These are phyloP conservation scores for Arachnopeziza araneosa DNA, from an alignment of 2,329 filamentous ascomycete genomes.

Conservation along the genomic window DNA sequence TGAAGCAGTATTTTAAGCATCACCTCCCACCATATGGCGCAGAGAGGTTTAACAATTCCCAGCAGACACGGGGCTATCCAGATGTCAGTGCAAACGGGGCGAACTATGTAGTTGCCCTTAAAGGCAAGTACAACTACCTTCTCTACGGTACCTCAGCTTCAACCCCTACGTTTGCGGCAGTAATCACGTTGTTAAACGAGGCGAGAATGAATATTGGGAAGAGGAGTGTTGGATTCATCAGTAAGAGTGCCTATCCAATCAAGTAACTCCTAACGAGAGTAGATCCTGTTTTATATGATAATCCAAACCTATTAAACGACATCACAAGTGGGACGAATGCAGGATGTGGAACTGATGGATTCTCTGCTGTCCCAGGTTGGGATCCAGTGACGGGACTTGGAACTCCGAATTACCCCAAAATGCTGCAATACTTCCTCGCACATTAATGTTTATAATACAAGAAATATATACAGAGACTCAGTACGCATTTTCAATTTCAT, in stretches of 20 bases:
- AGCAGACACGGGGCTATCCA: not conserved
- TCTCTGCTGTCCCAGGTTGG: conserved; percentile 31
- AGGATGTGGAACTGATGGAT: conserved; percentile 33
- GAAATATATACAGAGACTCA: not conserved
- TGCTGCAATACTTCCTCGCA: conserved; percentile 6
- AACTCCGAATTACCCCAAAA: conserved; percentile 24
- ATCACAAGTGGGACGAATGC: conserved; percentile 35
- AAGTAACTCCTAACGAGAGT: not conserved
- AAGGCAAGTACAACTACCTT: not conserved
- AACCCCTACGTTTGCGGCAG: conserved; percentile 1
- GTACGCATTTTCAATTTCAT: no score
- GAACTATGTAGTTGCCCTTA: conserved; percentile 3
- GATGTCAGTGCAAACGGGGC: conserved; percentile 5
- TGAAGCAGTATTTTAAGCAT: not conserved
- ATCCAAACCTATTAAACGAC: conserved; percentile 26
- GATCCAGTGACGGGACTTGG: conserved; percentile 24
- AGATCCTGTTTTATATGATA: conserved; percentile 36
- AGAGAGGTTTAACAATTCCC: conserved; percentile 13
- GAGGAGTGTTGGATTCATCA: conserved; percentile 5
- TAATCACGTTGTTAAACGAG: conserved; percentile 6
- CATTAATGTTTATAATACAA: not conserved
- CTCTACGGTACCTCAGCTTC: conserved; percentile 7
- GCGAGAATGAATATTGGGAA: conserved; percentile 6
- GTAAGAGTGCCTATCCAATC: conserved; percentile 14
- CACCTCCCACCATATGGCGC: not conserved